Evolutionary conservation across 1,139 yeast species (phyloP), one percentile per base, ranked within the genome.

Genomic region (Suhomyces yuchorum): DNA sequence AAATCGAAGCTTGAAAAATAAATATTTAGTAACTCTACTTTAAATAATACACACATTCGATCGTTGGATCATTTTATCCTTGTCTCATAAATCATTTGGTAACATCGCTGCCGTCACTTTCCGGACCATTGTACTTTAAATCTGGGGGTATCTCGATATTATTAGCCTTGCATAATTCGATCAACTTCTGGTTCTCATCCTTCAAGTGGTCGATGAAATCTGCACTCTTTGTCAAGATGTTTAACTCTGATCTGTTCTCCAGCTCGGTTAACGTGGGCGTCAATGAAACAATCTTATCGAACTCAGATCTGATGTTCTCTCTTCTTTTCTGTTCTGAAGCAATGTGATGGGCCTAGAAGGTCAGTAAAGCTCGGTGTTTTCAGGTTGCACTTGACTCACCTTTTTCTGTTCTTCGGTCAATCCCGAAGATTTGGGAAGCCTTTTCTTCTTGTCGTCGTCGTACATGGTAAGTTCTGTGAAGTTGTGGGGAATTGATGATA

Each of bases 311-410:
- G 33, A 75, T 75, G 51, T 75, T 74, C 50, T 73, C 78, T 54
- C 80, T 63, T 57, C 80, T 60, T 52, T 73, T 75, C 53, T 75
- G 80, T 53, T 75, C 80, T 1, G 79, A 74, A n/a, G 79, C 80
- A 15, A 75, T 75, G 51, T 75, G 80, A 51, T 75, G 80, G 1
- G 79, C 79, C 76, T 73, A 38, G 11, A 26, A n/a, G 18, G 49
- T 43, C 37, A 47, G 49, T 39, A 24, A 12, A 11, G 14, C 1
- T 6, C 17, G 12, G 18, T 3, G 14, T 15, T 30, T 14, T 30
- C 18, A 24, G 12, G 5, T 26, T 26, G 30, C 3, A 2, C 5
- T 11, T 26, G 4, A 26, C 30, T 26, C 11, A 70, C 77, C 53
- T 73, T 75, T 54, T 75, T 75, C 57, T 75, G 77, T 39, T 75